Evolutionary conservation across 805 yeast genomes (phyloP).

Genomic region (Tetrapisispora namnaoensis): DNA sequence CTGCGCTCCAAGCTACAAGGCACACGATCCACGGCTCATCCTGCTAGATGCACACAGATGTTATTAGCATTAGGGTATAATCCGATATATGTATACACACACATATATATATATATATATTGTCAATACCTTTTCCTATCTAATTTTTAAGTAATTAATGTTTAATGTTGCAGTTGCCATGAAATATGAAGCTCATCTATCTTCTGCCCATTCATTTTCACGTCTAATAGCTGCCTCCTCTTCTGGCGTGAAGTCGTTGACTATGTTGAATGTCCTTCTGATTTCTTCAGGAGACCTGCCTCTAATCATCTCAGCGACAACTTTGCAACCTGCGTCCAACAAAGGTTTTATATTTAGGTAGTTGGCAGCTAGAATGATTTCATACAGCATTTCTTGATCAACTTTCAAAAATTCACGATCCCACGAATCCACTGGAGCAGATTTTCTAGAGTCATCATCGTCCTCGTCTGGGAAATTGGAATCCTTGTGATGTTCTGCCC

Average conservation of each 20-base stretch:
- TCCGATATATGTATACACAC: neutral
- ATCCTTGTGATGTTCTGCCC: conserved; percentile 93
- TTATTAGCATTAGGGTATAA: too few relatives aligned
- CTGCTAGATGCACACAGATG: too few relatives aligned
- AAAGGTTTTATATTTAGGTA: conserved; percentile 67
- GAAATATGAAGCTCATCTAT: conserved; percentile 38
- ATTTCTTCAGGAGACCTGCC: conserved; percentile 74
- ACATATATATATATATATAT: neutral
- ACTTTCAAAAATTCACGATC: conserved; percentile 89
- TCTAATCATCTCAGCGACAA: conserved; percentile 76
- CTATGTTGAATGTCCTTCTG: conserved; percentile 69
- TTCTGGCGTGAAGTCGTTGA: conserved; percentile 75
- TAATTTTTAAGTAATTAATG: too few relatives aligned
- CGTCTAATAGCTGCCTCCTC: conserved; percentile 82
- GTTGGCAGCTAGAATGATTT: conserved; percentile 72
- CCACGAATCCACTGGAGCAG: conserved; percentile 94
- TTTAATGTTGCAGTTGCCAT: too few relatives aligned
- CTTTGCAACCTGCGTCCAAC: conserved; percentile 69
- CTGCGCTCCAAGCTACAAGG: too few relatives aligned
- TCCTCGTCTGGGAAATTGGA: conserved; percentile 66
- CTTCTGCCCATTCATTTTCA: conserved; percentile 89
- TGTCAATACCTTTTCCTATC: neutral
- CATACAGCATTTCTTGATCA: conserved; percentile 83
- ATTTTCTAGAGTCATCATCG: conserved; percentile 74
- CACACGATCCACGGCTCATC: too few relatives aligned